A percentile compares a stretch with the other conserved stretches of the same genome.
phyloP scores from a whole-genome alignment of 2,329 filamentous ascomycete genomes.

The Calonectria leucothoes region DNA sequence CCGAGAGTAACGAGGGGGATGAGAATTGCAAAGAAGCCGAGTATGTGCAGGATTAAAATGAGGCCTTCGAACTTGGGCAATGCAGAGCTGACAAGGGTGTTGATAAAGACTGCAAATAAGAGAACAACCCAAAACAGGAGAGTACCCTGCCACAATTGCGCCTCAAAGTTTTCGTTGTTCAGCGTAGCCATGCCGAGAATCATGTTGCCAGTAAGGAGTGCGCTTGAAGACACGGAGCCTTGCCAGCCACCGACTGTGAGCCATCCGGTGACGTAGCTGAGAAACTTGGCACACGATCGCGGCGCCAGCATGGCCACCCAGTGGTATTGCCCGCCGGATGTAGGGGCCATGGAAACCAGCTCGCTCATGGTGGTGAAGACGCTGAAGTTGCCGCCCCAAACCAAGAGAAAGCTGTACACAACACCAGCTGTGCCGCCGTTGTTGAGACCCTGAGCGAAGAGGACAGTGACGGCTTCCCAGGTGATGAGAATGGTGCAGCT shows the following conservation, averaged over 20 bases:
- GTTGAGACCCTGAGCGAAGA: slow-evolving; percentile 49
- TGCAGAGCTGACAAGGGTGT: slow-evolving; percentile 57
- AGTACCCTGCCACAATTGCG: slow-evolving; percentile 60
- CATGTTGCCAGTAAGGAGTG: slow-evolving; percentile 59
- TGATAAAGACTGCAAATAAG: slow-evolving; percentile 59
- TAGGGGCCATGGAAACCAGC: slow-evolving; percentile 59
- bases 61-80: slow-evolving; percentile 63
- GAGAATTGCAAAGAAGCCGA: slow-evolving; percentile 48
- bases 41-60: slow-evolving; percentile 61
- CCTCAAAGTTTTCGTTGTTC: slow-evolving; percentile 51
- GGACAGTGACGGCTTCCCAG: slow-evolving; percentile 58
- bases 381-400: slow-evolving; percentile 58
- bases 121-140: slow-evolving; percentile 61
- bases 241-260: slow-evolving; percentile 62
- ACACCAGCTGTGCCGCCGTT: slow-evolving; percentile 58
- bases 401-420: slow-evolving; percentile 61
- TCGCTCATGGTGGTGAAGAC: slow-evolving; percentile 55
- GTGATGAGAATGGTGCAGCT: slow-evolving; percentile 64
- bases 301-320: slow-evolving; percentile 68
- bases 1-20: slow-evolving; percentile 47
- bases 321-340: slow-evolving; percentile 70
- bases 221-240: slow-evolving; percentile 46
- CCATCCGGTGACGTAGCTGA: slow-evolving; percentile 65
- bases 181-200: slow-evolving; percentile 48
- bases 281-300: slow-evolving; percentile 58